These are phyloP conservation scores for Globisporangium alternatum DNA, from an alignment of 352 stramenopile genomes.

Conservation along the genomic window DNA sequence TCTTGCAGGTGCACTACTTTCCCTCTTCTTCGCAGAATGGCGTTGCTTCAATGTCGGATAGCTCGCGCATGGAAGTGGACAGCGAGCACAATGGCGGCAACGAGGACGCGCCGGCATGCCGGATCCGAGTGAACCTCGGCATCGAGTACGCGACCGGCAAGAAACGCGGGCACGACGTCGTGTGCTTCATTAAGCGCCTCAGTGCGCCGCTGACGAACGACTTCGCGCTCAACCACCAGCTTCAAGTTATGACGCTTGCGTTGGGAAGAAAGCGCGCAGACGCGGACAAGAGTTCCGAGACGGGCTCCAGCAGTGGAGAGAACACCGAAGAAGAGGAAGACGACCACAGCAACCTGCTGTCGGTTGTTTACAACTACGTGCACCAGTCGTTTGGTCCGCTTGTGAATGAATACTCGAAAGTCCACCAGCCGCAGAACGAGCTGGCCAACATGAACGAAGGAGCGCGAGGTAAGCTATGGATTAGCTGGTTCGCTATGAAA, in stretches of 20 bases:
- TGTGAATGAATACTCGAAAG: conserved; percentile 84
- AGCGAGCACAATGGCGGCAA: conserved; percentile 27
- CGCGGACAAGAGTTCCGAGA: conserved; percentile 25
- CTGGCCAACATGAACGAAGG: conserved; percentile 60
- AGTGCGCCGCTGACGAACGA: conserved; percentile 65
- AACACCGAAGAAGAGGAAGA: conserved; percentile 63
- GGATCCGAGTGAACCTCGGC: conserved; percentile 71
- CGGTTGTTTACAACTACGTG: conserved; percentile 87
- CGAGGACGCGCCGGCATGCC: conserved; percentile 17
- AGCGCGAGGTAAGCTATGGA: conserved; percentile 32
- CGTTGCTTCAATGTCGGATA: not conserved
- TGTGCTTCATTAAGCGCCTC: conserved; percentile 88
- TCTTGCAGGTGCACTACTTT: conserved; percentile 78
- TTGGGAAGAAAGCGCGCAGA: conserved; percentile 45
- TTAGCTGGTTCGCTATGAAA: not conserved
- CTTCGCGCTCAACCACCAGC: conserved; percentile 71
- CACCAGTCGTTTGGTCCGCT: conserved; percentile 86
- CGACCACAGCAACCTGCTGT: conserved; percentile 65
- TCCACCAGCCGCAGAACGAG: conserved; percentile 73
- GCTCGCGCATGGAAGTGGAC: conserved; percentile 14
- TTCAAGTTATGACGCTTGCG: conserved; percentile 87
- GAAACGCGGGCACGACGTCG: conserved; percentile 64
- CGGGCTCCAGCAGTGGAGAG: conserved; percentile 44
- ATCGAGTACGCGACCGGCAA: conserved; percentile 70
- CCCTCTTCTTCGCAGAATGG: conserved; percentile 5